These are phyloP conservation scores for Boletus insuetus DNA, from an alignment of 768 basidiomycete genomes.

Conservation along the genomic window DNA sequence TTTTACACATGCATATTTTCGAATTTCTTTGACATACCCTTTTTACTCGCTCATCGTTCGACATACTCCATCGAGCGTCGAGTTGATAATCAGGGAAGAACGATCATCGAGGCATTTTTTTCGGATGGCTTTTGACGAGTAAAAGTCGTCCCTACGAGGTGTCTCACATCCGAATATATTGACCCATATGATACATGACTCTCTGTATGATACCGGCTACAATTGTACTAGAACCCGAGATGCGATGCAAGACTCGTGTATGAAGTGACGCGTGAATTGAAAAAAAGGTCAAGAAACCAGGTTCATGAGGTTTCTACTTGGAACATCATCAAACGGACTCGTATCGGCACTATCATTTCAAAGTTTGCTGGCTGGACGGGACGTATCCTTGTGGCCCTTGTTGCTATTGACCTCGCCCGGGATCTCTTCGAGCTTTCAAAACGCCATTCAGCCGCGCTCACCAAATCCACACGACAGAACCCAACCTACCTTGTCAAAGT, in stretches of 20 bases:
- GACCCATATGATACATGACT: conserved; percentile 2
- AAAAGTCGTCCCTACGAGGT: conserved; percentile 61
- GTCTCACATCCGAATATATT: conserved; percentile 41
- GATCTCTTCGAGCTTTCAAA: conserved; percentile 49
- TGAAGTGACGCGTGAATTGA: background rate
- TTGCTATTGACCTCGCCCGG: conserved; percentile 64
- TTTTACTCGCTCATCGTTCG: conserved; percentile 49
- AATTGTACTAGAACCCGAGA: background rate
- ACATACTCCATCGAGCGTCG: conserved; percentile 40
- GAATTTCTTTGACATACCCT: conserved; percentile 21
- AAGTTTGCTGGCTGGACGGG: background rate
- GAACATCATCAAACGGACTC: no score
- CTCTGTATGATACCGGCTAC: conserved; percentile 6
- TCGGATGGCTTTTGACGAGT: conserved; percentile 45
- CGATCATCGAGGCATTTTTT: conserved; percentile 45
- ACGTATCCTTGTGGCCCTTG: conserved; percentile 48
- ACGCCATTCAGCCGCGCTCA: background rate
- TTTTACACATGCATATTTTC: background rate
- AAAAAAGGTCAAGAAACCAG: no score
- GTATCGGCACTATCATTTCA: no score
- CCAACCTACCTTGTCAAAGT: conserved; percentile 71
- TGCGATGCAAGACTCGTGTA: background rate
- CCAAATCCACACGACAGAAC: background rate
- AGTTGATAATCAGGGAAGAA: conserved; percentile 52
- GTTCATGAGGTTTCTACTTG: no score